Evolutionary conservation across 2,329 filamentous ascomycete species (phyloP).

Genomic region (Colletotrichum truncatum): DNA sequence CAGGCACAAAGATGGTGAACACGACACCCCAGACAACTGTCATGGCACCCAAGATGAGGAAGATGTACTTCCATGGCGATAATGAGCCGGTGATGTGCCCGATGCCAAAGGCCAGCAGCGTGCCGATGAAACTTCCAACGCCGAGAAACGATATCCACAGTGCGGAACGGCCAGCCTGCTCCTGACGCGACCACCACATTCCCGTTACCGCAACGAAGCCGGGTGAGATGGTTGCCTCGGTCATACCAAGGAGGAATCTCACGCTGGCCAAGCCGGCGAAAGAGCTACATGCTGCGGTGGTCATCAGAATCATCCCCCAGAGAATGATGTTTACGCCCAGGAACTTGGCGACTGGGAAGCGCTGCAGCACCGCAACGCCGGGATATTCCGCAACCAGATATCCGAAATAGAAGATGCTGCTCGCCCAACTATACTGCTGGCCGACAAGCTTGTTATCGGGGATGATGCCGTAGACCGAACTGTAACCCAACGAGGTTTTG

Average conservation of each 20-base stretch:
- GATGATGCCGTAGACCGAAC: conserved; percentile 41
- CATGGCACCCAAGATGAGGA: conserved; percentile 43
- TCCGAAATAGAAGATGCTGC: conserved; percentile 45
- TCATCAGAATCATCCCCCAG: conserved; percentile 43
- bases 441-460: conserved; percentile 39
- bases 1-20: conserved; percentile 40
- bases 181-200: conserved; percentile 49
- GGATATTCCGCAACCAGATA: conserved; percentile 43
- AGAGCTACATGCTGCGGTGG: conserved; percentile 42
- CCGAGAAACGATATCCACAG: conserved; percentile 49
- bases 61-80: conserved; percentile 44
- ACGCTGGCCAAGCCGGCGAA: conserved; percentile 43
- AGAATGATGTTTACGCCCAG: conserved; percentile 39
- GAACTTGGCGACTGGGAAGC: conserved; percentile 39
- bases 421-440: conserved; percentile 41
- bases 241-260: conserved; percentile 47
- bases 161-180: conserved; percentile 47
- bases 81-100: conserved; percentile 40
- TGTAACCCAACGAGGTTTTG: conserved; percentile 34
- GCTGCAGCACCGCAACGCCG: conserved; percentile 40
- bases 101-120: conserved; percentile 45
- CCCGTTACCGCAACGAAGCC: conserved; percentile 48
- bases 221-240: conserved; percentile 43
- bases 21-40: conserved; percentile 38
- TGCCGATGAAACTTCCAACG: conserved; percentile 43